Conservation (phyloP, 2,329 filamentous ascomycete species). For the Neurospora crassa region DNA sequence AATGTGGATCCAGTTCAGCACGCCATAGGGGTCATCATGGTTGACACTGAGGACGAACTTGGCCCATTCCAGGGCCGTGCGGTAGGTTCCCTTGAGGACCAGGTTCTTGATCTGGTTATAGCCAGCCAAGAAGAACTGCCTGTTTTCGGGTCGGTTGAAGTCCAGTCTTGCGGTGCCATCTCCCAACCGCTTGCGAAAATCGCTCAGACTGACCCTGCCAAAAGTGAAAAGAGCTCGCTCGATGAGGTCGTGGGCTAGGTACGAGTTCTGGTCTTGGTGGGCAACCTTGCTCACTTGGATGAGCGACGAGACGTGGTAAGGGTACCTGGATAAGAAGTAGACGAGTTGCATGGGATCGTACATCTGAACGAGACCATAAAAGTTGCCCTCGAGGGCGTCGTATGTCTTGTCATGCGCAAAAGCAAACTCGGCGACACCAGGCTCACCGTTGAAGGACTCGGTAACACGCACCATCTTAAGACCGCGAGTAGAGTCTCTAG, state of each 20-base stretch:
- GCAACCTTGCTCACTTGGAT: constrained; percentile 88
- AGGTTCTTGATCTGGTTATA: constrained; percentile 84
- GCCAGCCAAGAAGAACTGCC: constrained; percentile 83
- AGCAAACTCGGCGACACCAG: constrained; percentile 59
- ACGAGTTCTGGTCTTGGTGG: constrained; percentile 81
- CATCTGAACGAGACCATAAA: constrained; percentile 74
- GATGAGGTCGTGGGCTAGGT: constrained; percentile 75
- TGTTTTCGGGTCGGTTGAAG: constrained; percentile 75
- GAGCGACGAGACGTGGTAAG: constrained; percentile 90
- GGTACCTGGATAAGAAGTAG: constrained; percentile 60
- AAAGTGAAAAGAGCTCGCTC: constrained; percentile 90
- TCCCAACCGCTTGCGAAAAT: constrained; percentile 67
- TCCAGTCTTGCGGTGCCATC: constrained; percentile 72
- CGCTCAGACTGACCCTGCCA: constrained; percentile 76
- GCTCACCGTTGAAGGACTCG: constrained; percentile 23
- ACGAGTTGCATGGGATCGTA: constrained; percentile 75
- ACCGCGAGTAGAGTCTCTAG: constrained; percentile 66
- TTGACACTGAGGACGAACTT: constrained; percentile 73
- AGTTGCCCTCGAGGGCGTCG: constrained; percentile 62
- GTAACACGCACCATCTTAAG: constrained; percentile 63
- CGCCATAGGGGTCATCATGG: constrained; percentile 70
- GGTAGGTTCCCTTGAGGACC: constrained; percentile 82
- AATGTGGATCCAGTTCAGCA: constrained; percentile 72
- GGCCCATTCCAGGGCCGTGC: constrained; percentile 88
- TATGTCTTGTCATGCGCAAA: constrained; percentile 71